Percentiles rank a stretch among this genome's conserved stretches.
These are phyloP conservation scores for Cladosporium phlei DNA, from an alignment of 2,329 filamentous ascomycete genomes.

Conservation along the genomic window DNA sequence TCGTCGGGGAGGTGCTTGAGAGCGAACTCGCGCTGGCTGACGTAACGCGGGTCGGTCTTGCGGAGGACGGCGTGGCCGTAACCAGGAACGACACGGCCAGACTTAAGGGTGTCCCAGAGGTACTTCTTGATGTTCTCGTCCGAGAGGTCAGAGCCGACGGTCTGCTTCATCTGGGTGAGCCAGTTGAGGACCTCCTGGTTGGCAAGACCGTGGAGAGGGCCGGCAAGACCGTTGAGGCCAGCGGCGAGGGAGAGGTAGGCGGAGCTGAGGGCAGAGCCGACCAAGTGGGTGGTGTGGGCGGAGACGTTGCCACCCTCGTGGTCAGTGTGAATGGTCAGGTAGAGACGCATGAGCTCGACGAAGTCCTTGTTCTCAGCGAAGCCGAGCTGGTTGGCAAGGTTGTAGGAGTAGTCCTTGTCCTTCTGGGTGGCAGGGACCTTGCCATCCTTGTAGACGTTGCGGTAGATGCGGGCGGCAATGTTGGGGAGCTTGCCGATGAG, in stretches of 20 bases:
- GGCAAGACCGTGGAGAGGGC: conserved; percentile 95
- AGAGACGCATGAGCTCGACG: conserved; percentile 95
- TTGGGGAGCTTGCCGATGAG: conserved; percentile 98
- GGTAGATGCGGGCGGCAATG: conserved; percentile 97
- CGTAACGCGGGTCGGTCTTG: conserved; percentile 99
- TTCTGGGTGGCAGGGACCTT: conserved; percentile 95
- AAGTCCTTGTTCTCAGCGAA: conserved; percentile 95
- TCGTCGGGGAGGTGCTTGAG: conserved; percentile 90
- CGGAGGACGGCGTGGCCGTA: conserved; percentile 98
- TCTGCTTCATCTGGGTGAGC: conserved; percentile 98
- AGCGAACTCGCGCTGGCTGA: conserved; percentile 95
- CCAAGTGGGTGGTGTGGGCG: conserved; percentile 97
- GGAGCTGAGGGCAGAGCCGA: conserved; percentile 93
- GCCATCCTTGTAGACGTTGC: conserved; percentile 99
- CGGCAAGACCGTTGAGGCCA: conserved; percentile 95
- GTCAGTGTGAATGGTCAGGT: conserved; percentile 99
- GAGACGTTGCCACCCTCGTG: conserved; percentile 99
- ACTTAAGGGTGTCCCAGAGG: conserved; percentile 95
- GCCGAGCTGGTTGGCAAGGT: conserved; percentile 99
- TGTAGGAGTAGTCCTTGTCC: conserved; percentile 99
- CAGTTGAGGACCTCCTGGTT: conserved; percentile 99
- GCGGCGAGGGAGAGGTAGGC: conserved; percentile 95
- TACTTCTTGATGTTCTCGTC: conserved; percentile 97
- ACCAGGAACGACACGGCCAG: conserved; percentile 91
- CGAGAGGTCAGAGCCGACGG: conserved; percentile 86